Percentiles rank a stretch among this genome's conserved stretches.
Conservation (phyloP, 208 protist species). For the Wallacemonas rigidus region DNA sequence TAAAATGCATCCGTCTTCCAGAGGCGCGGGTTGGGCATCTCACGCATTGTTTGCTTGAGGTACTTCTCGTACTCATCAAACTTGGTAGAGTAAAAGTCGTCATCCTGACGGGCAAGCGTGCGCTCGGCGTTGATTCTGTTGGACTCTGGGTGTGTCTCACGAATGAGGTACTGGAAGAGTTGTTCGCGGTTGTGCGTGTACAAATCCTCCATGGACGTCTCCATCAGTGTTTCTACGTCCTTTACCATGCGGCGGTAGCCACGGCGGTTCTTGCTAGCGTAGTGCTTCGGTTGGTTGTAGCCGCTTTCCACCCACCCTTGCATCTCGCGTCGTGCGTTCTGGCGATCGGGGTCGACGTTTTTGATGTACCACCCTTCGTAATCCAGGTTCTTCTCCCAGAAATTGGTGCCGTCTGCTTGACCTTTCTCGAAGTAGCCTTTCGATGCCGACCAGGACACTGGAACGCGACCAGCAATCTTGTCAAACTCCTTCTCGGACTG, state of each 20-base stretch:
- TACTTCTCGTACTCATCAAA: conserved; percentile 89
- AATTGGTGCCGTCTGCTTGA: conserved; percentile 86
- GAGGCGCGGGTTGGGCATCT: conserved; percentile 89
- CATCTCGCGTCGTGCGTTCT: conserved; percentile 79
- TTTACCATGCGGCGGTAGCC: conserved; percentile 90
- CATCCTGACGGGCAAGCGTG: conserved; percentile 79
- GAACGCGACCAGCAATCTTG: conserved; percentile 80
- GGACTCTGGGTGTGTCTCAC: conserved; percentile 83
- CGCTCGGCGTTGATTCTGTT: conserved; percentile 89
- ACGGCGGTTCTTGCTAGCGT: conserved; percentile 88
- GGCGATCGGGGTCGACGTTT: conserved; percentile 86
- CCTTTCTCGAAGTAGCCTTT: conserved; percentile 89
- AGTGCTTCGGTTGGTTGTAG: conserved; percentile 91
- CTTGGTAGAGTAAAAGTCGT: conserved; percentile 90
- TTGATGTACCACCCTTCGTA: conserved; percentile 93
- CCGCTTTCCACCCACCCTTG: conserved; percentile 86
- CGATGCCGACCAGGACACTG: conserved; percentile 77
- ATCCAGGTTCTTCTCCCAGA: conserved; percentile 92
- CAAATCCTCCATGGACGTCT: conserved; percentile 88
- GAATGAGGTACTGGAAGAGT: conserved; percentile 88
- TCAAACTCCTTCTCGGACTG: conserved; percentile 83
- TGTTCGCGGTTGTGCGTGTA: conserved; percentile 90
- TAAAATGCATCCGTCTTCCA: conserved; percentile 93
- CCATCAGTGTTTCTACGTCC: conserved; percentile 88
- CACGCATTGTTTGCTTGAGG: conserved; percentile 87